Evolutionary conservation across 148 eudicot genomes (phyloP), one percentile per base, ranked within the genome.

Genomic region (Amaranthus cruentus): DNA sequence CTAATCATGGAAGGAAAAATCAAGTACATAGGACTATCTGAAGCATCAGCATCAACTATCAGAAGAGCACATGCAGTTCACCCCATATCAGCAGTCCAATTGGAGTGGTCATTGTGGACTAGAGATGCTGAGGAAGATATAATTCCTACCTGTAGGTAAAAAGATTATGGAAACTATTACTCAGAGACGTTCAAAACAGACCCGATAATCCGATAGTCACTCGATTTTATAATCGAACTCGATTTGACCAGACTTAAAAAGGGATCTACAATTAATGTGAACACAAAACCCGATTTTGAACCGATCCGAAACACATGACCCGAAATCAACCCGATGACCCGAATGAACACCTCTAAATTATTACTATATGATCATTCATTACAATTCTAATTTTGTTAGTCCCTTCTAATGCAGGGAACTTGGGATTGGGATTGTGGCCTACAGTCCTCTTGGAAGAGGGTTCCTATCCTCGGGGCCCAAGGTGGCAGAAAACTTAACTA

Each of bases 81-180:
- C 62, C 84, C 84, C 14, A 69, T 81, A 49, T 77, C 84, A 4
- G 81, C 81, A 15, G 69, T 81, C 44, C 84, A 81, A 68, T 7
- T 81, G 38, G 84, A 81, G 66, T 81, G 81, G 84, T 81, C 84
- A 5, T 73, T 81, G 81, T 81, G 81, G 84, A 69, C 81, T 4
- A 74, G 84, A 67, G 84, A 81, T 38, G 78, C 66, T 2, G 84
- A 81, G 78, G 84, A 77, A 58, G 84, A 81, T 5, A 68, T 81
- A 28, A 28, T 81, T 47, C 84, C 84, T 70, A 74, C 84, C 5
- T 81, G 84, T 73, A 81, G 84, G 84, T 80, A 66, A 66, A 14
- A n/a, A n/a, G n/a, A n/a, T n/a, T n/a, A n/a, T n/a, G n/a, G n/a
- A n/a, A n/a, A n/a, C n/a, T n/a, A n/a, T n/a, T n/a, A n/a, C n/a